Percentiles rank a stretch among this genome's conserved stretches.
These are phyloP conservation scores for Albatrellus sp. DNA, from an alignment of 1,284 basidiomycete genomes.

Conservation along the genomic window DNA sequence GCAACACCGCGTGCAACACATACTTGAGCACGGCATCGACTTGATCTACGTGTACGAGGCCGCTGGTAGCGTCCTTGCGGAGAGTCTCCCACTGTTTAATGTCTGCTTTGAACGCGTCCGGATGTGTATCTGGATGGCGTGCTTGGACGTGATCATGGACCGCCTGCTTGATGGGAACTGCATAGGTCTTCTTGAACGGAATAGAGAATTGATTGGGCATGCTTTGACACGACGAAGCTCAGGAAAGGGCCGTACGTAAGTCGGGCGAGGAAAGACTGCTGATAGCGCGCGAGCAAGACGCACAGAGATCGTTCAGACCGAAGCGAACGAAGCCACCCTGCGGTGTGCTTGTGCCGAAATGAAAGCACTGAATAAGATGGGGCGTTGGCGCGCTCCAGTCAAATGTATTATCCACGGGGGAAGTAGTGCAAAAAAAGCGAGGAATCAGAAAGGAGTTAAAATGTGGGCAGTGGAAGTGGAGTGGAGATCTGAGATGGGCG, in stretches of 20 bases:
- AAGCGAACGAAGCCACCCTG: no score
- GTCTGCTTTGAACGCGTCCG: constrained; percentile 80
- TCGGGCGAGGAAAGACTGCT: background rate
- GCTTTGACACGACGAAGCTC: no score
- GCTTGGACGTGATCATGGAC: constrained; percentile 60
- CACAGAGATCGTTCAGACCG: no score
- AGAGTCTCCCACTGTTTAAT: constrained; percentile 61
- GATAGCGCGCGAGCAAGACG: background rate
- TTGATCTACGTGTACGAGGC: constrained; percentile 46
- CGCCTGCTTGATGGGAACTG: constrained; percentile 43
- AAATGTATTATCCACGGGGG: no score
- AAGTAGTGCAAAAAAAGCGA: background rate
- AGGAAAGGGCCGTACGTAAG: background rate
- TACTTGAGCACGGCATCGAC: constrained; percentile 36
- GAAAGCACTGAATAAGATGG: no score
- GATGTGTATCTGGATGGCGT: constrained; percentile 66
- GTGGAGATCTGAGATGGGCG: no score
- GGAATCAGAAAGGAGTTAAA: no score
- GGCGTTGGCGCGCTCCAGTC: no score
- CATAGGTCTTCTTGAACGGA: constrained; percentile 66
- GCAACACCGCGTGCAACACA: constrained; percentile 14
- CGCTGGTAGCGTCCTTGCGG: constrained; percentile 48
- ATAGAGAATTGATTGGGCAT: constrained; percentile 76
- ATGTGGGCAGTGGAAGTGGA: no score
- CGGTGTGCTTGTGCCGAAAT: no score